Evolutionary conservation across 768 basidiomycete species (phyloP).

Genomic region (Termitomyces sp.): DNA sequence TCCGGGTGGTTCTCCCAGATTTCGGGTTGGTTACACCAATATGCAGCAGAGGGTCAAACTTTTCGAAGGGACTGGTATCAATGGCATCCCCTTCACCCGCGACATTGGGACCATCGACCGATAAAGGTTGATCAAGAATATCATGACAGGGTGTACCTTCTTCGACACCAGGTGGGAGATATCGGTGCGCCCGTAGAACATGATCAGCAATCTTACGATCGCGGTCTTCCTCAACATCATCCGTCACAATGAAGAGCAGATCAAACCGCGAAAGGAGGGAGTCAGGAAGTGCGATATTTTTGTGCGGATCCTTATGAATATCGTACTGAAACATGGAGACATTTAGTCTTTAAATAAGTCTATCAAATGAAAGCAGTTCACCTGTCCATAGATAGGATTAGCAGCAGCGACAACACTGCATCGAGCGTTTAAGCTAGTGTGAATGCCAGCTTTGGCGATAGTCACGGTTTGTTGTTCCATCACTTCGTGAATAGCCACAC

Average conservation of each 20-base stretch:
- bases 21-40: conserved; percentile 59
- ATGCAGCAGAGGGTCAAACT: conserved; percentile 94
- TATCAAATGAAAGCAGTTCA: conserved; percentile 28
- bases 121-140: conserved; percentile 81
- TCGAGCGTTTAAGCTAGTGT: conserved; percentile 95
- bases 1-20: conserved; percentile 52
- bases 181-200: conserved; percentile 95
- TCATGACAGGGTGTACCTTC: conserved; percentile 92
- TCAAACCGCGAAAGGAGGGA: conserved; percentile 99
- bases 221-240: conserved; percentile 93
- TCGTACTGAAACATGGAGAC: conserved; percentile 67
- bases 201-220: conserved; percentile 97
- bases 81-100: conserved; percentile 50
- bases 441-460: conserved; percentile 98
- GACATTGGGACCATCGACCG: conserved; percentile 75
- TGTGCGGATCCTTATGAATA: conserved; percentile 98
- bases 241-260: conserved; percentile 95
- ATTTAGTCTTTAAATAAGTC: neutral
- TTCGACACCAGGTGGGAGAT: conserved; percentile 93
- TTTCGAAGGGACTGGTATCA: conserved; percentile 87
- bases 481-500: conserved; percentile 99
- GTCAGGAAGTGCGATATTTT: conserved; percentile 97
- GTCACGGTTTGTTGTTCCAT: conserved; percentile 99
- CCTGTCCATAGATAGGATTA: conserved; percentile 98
- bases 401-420: conserved; percentile 98